Evolutionary conservation across 345 rosid species (phyloP).

Genomic region (Eucalyptus decipiens): DNA sequence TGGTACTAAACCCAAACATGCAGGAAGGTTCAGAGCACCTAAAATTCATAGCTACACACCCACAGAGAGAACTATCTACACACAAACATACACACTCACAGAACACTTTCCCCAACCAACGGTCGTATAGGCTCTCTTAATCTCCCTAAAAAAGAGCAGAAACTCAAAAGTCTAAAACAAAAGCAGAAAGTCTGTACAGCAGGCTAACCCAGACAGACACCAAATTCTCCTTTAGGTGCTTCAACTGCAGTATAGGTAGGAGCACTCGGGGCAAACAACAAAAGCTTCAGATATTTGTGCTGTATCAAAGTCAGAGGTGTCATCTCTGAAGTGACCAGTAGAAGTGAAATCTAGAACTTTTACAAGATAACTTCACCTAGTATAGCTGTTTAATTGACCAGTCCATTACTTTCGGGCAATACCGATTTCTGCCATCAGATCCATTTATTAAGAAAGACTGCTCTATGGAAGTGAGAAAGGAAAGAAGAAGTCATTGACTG

Average conservation of each 20-base stretch:
- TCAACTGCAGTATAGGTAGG: neutral
- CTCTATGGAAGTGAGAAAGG: neutral
- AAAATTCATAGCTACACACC: too few relatives aligned
- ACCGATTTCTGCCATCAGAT: neutral
- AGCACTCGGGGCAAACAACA: neutral
- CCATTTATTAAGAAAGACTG: neutral
- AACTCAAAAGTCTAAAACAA: neutral
- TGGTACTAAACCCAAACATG: too few relatives aligned
- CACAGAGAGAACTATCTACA: neutral
- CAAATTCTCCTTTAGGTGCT: neutral
- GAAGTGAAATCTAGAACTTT: neutral
- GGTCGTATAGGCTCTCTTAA: neutral
- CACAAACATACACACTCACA: neutral
- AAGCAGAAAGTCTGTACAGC: neutral
- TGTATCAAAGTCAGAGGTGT: neutral
- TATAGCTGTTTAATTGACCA: neutral
- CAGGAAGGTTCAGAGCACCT: too few relatives aligned
- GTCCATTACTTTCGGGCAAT: neutral
- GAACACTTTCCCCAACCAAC: neutral
- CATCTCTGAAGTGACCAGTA: neutral
- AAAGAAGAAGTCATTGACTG: neutral
- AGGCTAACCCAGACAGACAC: neutral
- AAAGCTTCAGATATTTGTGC: neutral
- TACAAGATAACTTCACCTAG: neutral
- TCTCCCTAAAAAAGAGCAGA: neutral